Conservation (phyloP, 345 rosid genomes). For the Citrus inodora region DNA sequence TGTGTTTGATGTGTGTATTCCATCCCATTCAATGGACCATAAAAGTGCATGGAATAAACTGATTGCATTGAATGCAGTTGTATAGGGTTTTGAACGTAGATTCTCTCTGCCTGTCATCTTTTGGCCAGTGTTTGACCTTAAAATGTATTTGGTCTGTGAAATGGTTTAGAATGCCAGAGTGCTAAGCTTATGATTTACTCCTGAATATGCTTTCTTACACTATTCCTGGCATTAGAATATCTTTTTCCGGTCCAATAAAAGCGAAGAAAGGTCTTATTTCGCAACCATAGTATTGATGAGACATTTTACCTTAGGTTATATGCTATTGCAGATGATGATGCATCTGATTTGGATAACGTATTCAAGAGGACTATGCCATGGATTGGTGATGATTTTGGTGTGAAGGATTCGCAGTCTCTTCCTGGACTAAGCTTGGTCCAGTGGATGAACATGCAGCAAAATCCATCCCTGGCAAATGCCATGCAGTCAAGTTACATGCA, state of each 20-base stretch:
- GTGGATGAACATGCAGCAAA: slow-evolving; percentile 95
- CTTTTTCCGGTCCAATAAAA: background rate
- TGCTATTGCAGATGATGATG: slow-evolving; percentile 62
- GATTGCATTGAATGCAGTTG: slow-evolving; percentile 1
- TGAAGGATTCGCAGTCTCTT: slow-evolving; percentile 63
- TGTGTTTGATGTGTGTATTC: background rate
- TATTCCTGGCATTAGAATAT: background rate
- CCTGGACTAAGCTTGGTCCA: slow-evolving; percentile 83
- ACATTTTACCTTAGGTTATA: slow-evolving; percentile 9
- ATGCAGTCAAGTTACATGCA: slow-evolving; percentile 49
- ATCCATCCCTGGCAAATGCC: slow-evolving; percentile 43
- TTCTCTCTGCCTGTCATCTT: slow-evolving; percentile 8
- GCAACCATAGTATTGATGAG: background rate
- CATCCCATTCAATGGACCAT: slow-evolving; percentile 1
- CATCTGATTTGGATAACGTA: slow-evolving; percentile 60
- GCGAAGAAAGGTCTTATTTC: background rate
- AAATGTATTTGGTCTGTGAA: slow-evolving; percentile 7
- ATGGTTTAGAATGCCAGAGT: background rate
- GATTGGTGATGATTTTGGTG: slow-evolving; percentile 68
- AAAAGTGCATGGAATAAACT: background rate
- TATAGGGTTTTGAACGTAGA: background rate
- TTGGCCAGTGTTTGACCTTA: slow-evolving; percentile 10
- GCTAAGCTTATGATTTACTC: slow-evolving; percentile 14
- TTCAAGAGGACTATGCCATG: slow-evolving; percentile 90
- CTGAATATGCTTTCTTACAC: background rate